phyloP scores from a whole-genome alignment of 2,329 filamentous ascomycete genomes.

The Torrubiella hemipterigena region DNA sequence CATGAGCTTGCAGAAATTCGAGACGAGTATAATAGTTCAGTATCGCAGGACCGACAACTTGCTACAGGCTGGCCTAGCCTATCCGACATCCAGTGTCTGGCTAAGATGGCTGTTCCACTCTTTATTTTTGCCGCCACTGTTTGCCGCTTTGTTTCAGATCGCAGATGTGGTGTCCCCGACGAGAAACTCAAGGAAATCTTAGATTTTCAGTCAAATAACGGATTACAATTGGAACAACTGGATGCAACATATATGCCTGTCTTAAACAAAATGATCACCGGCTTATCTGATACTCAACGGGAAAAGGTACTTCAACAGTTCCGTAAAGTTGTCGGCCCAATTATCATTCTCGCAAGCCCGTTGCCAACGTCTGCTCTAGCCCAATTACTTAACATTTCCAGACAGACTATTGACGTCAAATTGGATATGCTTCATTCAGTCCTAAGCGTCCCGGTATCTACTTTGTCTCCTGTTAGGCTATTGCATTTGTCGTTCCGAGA shows the following conservation, averaged over 20 bases:
- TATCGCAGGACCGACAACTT: slow-evolving; percentile 1
- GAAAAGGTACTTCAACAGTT: slow-evolving; percentile 11
- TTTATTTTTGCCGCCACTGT: slow-evolving; percentile 19
- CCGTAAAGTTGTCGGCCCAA: slow-evolving; percentile 11
- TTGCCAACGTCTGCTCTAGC: slow-evolving; percentile 12
- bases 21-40: slow-evolving; percentile 9
- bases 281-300: background rate
- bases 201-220: slow-evolving; percentile 1
- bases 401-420: slow-evolving; percentile 7
- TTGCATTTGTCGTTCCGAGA: slow-evolving; percentile 25
- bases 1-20: slow-evolving; percentile 16
- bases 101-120: slow-evolving; percentile 15
- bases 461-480: slow-evolving; percentile 7
- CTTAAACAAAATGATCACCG: slow-evolving; percentile 6
- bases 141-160: slow-evolving; percentile 14
- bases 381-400: slow-evolving; percentile 10
- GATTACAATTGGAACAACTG: slow-evolving; percentile 3
- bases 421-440: slow-evolving; percentile 18
- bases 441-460: slow-evolving; percentile 13
- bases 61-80: slow-evolving; percentile 5
- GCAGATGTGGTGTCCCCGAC: slow-evolving; percentile 9
- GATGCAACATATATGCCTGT: slow-evolving; percentile 10
- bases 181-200: slow-evolving; percentile 14
- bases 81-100: slow-evolving; percentile 6
- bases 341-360: slow-evolving; percentile 15